Evolutionary conservation across 257 asterid species (phyloP).

Genomic region (Vinca minor): DNA sequence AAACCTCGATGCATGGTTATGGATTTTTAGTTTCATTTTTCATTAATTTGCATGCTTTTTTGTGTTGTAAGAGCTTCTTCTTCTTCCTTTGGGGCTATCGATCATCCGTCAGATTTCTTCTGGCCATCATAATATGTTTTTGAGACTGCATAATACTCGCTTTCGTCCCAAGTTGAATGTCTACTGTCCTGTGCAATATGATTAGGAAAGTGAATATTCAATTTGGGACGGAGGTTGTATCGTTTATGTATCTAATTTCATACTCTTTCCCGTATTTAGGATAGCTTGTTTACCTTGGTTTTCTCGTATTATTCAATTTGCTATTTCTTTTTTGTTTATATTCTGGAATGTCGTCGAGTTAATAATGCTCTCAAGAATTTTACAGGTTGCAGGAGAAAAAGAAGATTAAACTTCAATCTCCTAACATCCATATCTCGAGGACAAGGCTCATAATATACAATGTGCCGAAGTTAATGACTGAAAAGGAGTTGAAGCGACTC

Average conservation of each 20-base stretch:
- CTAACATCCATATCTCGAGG: conserved; percentile 81
- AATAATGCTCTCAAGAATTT: conserved; percentile 7
- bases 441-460: conserved; percentile 84
- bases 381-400: conserved; percentile 80
- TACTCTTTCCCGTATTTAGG: background rate
- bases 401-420: conserved; percentile 71
- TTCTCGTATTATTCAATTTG: too few relatives aligned
- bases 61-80: background rate
- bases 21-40: background rate
- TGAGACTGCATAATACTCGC: background rate
- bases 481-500: conserved; percentile 47
- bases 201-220: too few relatives aligned
- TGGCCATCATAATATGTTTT: background rate
- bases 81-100: background rate
- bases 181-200: background rate
- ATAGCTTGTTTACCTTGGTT: too few relatives aligned
- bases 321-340: background rate
- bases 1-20: background rate
- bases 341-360: background rate
- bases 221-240: background rate
- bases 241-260: background rate
- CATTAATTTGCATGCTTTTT: background rate
- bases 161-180: background rate
- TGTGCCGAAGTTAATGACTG: conserved; percentile 73
- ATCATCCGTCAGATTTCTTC: background rate